Conservation (phyloP, 1,284 basidiomycete species). For the Uromyces viciae-fabae region DNA sequence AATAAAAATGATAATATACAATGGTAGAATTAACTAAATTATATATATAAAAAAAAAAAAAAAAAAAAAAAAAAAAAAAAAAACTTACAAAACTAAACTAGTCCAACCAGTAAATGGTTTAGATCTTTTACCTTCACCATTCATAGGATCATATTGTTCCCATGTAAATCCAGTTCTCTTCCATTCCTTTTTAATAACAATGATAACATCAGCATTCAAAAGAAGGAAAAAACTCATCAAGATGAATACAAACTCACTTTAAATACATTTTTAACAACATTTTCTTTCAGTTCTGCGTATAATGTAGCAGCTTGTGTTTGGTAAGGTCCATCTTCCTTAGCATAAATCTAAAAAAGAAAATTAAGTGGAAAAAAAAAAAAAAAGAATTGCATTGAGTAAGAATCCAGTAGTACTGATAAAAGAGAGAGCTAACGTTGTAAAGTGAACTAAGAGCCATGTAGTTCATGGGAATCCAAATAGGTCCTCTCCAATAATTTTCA, state of each 20-base stretch:
- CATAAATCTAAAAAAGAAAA: conserved; percentile 66
- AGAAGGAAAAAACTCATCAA: not conserved
- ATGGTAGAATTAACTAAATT: too few relatives aligned
- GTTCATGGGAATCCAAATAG: conserved; percentile 95
- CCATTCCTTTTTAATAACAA: conserved; percentile 81
- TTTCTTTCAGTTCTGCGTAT: conserved; percentile 72
- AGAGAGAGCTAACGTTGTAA: conserved; percentile 62
- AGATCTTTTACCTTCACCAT: conserved; percentile 80
- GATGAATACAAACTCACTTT: too few relatives aligned
- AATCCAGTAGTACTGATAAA: too few relatives aligned
- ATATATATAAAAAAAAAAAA: too few relatives aligned
- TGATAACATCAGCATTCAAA: too few relatives aligned
- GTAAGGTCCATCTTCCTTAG: conserved; percentile 71
- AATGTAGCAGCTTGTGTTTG: conserved; percentile 70
- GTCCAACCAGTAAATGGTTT: conserved; percentile 54
- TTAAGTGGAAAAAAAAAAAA: not conserved
- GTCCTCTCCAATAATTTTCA: conserved; percentile 94
- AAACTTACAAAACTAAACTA: too few relatives aligned
- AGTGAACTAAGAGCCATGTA: conserved; percentile 76
- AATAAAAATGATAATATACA: too few relatives aligned
- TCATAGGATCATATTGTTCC: conserved; percentile 86
- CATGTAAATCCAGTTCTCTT: conserved; percentile 85
- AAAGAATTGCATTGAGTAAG: not conserved
- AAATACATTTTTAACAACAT: conserved; percentile 78
- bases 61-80: too few relatives aligned